These are phyloP conservation scores for Chloris gayana DNA, from an alignment of 176 grass and related monocot genomes.

Conservation along the genomic window DNA sequence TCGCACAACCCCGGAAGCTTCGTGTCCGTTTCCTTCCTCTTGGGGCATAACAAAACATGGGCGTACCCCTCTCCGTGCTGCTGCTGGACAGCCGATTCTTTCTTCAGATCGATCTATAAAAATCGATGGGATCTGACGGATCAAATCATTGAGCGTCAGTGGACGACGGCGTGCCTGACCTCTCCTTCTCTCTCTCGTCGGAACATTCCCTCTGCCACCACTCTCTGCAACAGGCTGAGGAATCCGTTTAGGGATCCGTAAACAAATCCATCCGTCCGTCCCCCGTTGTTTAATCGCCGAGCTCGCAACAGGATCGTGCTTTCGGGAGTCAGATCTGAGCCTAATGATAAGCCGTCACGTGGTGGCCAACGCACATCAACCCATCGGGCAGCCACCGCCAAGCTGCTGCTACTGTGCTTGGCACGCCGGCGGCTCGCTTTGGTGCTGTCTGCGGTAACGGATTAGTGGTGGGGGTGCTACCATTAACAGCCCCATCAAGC, in stretches of 20 bases:
- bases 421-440: constrained; percentile 1
- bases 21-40: constrained; percentile 37
- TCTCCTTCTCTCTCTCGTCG: constrained; percentile 4
- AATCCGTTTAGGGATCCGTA: constrained; percentile 54
- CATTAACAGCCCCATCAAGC: background rate
- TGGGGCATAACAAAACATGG: background rate
- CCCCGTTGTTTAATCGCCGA: background rate
- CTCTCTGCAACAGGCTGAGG: constrained; percentile 29
- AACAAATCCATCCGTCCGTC: constrained; percentile 25
- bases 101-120: background rate
- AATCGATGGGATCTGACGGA: constrained; percentile 24
- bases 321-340: constrained; percentile 37
- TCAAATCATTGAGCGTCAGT: constrained; percentile 38
- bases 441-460: constrained; percentile 10
- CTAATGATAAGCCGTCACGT: constrained; percentile 39
- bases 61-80: background rate
- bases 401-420: background rate
- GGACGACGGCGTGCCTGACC: background rate
- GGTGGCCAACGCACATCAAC: constrained; percentile 50
- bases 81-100: background rate
- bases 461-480: background rate
- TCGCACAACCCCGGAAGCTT: constrained; percentile 49
- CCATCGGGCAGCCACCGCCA: constrained; percentile 21
- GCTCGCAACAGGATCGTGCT: background rate
- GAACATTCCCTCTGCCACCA: constrained; percentile 64